Evolutionary conservation across 2,329 filamentous ascomycete species (phyloP).

Genomic region (Sporothrix curviconia): DNA sequence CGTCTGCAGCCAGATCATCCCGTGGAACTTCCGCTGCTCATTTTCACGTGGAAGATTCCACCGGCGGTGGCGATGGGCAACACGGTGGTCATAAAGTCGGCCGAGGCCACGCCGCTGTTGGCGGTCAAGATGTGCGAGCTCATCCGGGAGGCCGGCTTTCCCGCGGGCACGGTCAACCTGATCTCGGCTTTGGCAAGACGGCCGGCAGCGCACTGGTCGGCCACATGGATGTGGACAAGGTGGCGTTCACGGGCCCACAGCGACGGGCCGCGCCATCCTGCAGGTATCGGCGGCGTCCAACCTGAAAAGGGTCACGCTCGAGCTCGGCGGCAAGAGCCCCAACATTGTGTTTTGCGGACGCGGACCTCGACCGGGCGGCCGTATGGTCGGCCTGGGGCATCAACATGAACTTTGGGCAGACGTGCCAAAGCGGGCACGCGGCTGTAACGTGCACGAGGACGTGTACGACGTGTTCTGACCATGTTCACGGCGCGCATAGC

Average conservation of each 20-base stretch:
- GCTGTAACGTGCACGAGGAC: not conserved
- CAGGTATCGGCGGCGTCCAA: not conserved
- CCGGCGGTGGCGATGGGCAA: slow-evolving; percentile 79
- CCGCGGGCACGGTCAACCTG: slow-evolving; percentile 73
- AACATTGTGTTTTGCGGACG: not conserved
- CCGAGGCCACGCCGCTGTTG: slow-evolving; percentile 75
- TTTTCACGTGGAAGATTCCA: slow-evolving; percentile 80
- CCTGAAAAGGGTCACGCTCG: not conserved
- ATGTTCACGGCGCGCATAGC: not conserved
- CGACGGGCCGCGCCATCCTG: not conserved
- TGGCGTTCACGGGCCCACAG: not conserved
- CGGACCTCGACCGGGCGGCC: not conserved
- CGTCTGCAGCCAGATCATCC: slow-evolving; percentile 73
- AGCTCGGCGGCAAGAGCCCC: not conserved
- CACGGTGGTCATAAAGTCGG: slow-evolving; percentile 77
- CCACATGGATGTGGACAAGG: slow-evolving; percentile 57
- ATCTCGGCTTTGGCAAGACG: slow-evolving; percentile 70
- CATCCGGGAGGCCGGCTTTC: slow-evolving; percentile 72
- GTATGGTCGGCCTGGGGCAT: not conserved
- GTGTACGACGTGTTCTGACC: not conserved
- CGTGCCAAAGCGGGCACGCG: not conserved
- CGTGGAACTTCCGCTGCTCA: slow-evolving; percentile 90
- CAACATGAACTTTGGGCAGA: not conserved
- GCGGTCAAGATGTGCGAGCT: slow-evolving; percentile 84
- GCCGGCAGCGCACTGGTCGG: slow-evolving; percentile 76